A percentile compares a stretch with the other conserved stretches of the same genome.
phyloP scores from a whole-genome alignment of 2,329 filamentous ascomycete species.

The Hypoxylon sp. region DNA sequence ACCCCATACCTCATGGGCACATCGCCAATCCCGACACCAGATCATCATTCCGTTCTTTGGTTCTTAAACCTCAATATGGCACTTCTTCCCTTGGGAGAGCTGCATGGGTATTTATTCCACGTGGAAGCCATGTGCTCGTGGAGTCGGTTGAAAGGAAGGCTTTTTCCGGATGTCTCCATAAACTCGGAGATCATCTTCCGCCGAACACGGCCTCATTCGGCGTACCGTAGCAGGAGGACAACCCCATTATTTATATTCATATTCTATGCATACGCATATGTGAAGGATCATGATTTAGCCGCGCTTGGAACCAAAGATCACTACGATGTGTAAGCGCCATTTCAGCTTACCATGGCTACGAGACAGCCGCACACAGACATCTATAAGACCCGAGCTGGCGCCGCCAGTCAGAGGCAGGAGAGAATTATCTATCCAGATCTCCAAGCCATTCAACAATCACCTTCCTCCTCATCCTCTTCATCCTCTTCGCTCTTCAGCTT shows the following conservation, averaged over 20 bases:
- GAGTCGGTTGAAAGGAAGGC: constrained; percentile 35
- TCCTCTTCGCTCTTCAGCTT: not conserved
- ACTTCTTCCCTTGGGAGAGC: constrained; percentile 5
- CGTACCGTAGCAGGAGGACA: constrained; percentile 2
- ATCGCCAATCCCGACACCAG: constrained; percentile 15
- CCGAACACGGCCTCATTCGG: constrained; percentile 11
- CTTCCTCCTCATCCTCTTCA: not conserved
- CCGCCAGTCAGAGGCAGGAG: not conserved
- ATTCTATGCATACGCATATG: constrained; percentile 2
- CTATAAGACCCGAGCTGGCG: constrained; percentile 24
- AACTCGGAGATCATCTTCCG: constrained; percentile 33
- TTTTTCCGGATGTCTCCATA: constrained; percentile 13
- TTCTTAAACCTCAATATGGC: constrained; percentile 7
- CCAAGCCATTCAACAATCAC: constrained; percentile 2
- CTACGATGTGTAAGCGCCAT: constrained; percentile 5
- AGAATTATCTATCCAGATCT: not conserved
- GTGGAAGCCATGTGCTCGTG: constrained; percentile 34
- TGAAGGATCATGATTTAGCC: constrained; percentile 30
- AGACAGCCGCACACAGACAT: not conserved
- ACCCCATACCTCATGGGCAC: constrained; percentile 13
- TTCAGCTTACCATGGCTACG: not conserved
- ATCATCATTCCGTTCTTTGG: constrained; percentile 10
- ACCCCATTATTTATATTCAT: constrained; percentile 23
- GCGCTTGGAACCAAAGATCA: constrained; percentile 10
- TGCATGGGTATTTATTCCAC: constrained; percentile 32